Evolutionary conservation across 202 grass and related monocot species (phyloP).

Genomic region (Eragrostis tef): DNA sequence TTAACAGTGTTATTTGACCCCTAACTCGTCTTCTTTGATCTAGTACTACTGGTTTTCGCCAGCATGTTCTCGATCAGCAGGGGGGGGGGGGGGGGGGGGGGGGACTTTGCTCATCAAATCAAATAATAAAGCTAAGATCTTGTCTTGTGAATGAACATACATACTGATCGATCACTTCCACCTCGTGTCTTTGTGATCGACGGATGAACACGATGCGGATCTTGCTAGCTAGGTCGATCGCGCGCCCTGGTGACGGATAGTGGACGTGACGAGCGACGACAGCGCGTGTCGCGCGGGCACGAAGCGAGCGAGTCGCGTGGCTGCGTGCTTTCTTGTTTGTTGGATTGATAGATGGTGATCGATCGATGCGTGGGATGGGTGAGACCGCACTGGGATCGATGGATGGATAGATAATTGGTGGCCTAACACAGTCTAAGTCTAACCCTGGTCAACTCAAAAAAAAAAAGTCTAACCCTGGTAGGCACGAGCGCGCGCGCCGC

Average conservation of each 20-base stretch:
- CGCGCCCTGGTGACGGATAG: neutral
- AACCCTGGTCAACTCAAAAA: too few species aligned
- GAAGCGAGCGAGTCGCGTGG: neutral
- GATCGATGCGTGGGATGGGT: neutral
- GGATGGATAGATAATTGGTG: conserved; percentile 26
- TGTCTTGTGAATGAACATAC: too few species aligned
- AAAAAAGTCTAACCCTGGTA: too few species aligned
- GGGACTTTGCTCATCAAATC: too few species aligned
- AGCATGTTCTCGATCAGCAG: too few species aligned
- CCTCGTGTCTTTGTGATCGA: neutral
- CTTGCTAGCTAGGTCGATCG: neutral
- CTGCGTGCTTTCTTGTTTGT: too few species aligned
- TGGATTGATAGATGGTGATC: neutral
- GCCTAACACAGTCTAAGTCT: neutral
- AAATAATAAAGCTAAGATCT: too few species aligned
- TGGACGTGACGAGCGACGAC: conserved; percentile 12
- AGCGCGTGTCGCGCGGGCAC: conserved; percentile 13
- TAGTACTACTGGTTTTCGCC: neutral
- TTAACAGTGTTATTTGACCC: conserved; percentile 24
- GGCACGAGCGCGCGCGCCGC: too few species aligned
- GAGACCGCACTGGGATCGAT: neutral
- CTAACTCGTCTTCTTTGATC: conserved; percentile 27
- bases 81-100: too few species aligned
- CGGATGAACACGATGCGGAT: too few species aligned
- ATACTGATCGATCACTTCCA: too few species aligned